These are phyloP conservation scores for Fusarium fracticaudum DNA, from an alignment of 2,329 filamentous ascomycete genomes.

Conservation along the genomic window DNA sequence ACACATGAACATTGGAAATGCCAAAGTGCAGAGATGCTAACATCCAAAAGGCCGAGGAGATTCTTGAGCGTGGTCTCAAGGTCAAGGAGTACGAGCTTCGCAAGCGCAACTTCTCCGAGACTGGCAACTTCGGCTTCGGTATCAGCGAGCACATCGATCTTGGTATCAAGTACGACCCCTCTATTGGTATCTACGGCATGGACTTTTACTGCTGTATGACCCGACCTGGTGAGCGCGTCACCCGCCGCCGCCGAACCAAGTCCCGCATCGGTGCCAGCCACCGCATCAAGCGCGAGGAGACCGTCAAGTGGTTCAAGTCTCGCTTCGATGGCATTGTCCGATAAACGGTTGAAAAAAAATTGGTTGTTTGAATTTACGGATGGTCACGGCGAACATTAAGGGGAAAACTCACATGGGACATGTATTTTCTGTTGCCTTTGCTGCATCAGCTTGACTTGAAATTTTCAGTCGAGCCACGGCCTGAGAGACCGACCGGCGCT, in stretches of 20 bases:
- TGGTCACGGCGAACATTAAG: slow-evolving; percentile 54
- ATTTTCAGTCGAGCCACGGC: slow-evolving; percentile 70
- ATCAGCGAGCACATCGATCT: slow-evolving; percentile 99
- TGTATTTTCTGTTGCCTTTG: slow-evolving; percentile 57
- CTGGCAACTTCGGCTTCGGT: slow-evolving; percentile 99
- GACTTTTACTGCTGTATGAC: slow-evolving; percentile 99
- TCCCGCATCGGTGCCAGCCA: slow-evolving; percentile 86
- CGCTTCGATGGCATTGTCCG: slow-evolving; percentile 99
- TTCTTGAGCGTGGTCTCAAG: slow-evolving; percentile 99
- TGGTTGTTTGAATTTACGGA: slow-evolving; percentile 48
- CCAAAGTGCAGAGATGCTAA: slow-evolving; percentile 34
- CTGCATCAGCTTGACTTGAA: slow-evolving; percentile 62
- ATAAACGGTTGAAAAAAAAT: slow-evolving; percentile 67
- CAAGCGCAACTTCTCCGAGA: slow-evolving; percentile 99
- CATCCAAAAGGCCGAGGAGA: slow-evolving; percentile 83
- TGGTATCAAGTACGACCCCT: slow-evolving; percentile 99
- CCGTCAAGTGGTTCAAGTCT: slow-evolving; percentile 92
- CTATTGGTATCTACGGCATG: slow-evolving; percentile 99
- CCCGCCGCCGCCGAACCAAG: slow-evolving; percentile 92
- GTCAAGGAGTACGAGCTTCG: slow-evolving; percentile 99
- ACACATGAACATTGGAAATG: background rate
- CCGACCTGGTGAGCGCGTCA: slow-evolving; percentile 97
- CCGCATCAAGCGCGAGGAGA: slow-evolving; percentile 94
- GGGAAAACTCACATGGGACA: slow-evolving; percentile 49
- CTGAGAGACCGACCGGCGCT: slow-evolving; percentile 77